Conservation (phyloP, 371 early-diverging fungal species). For the Syncephalis fuscata region DNA sequence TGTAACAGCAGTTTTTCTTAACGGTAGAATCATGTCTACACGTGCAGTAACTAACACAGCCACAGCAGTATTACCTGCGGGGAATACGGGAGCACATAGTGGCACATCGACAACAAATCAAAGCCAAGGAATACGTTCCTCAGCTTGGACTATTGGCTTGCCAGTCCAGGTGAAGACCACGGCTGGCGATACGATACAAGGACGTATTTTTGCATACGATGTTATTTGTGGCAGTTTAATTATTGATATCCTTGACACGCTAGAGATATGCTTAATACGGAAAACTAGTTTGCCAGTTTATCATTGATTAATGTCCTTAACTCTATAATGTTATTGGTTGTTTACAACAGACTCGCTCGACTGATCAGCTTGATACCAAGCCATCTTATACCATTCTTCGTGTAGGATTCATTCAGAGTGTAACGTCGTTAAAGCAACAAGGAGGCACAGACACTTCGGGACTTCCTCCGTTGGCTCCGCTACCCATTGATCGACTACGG, state of each 20-base stretch:
- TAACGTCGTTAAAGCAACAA: neutral
- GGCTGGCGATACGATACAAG: conserved; percentile 34
- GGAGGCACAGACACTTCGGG: neutral
- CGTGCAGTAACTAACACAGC: no score
- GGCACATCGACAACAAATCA: no score
- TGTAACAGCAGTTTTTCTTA: no score
- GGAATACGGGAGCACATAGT: no score
- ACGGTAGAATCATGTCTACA: no score
- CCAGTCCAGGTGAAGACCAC: conserved; percentile 31
- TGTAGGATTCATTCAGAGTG: neutral
- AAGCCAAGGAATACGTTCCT: neutral
- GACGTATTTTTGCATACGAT: conserved; percentile 42
- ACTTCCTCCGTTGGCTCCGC: neutral
- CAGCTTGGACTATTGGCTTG: conserved; percentile 22
- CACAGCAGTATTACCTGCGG: no score
- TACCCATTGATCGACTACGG: conserved; percentile 26
- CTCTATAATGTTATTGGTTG: neutral
- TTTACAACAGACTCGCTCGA: neutral
- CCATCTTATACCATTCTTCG: neutral
- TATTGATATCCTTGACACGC: conserved; percentile 27
- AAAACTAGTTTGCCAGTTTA: neutral
- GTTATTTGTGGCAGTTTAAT: conserved; percentile 38
- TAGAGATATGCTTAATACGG: neutral
- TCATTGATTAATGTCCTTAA: neutral
- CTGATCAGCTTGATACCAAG: neutral